Evolutionary conservation across 176 grass and related monocot genomes (phyloP).

Genomic region (Musa schizocarpa): DNA sequence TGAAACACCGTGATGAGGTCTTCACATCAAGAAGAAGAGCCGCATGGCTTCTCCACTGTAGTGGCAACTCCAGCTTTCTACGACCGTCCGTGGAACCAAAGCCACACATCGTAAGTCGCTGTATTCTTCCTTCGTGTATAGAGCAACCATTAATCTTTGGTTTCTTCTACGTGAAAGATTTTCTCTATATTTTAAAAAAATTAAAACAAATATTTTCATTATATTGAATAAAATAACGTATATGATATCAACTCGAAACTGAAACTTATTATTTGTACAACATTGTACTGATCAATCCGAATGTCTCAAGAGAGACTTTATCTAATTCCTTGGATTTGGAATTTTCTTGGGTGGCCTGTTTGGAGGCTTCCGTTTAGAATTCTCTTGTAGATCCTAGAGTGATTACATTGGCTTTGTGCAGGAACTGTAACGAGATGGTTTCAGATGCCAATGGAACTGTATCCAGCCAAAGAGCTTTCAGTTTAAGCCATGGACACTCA

Average conservation of each 20-base stretch:
- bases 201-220: too few species aligned
- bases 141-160: neutral
- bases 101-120: constrained; percentile 23
- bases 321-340: constrained; percentile 79
- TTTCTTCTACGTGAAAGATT: neutral
- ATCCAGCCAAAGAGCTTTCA: constrained; percentile 27
- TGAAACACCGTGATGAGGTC: constrained; percentile 34
- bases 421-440: constrained; percentile 30
- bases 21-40: constrained; percentile 30
- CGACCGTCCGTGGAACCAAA: constrained; percentile 33
- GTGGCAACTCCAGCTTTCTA: constrained; percentile 9
- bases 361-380: constrained; percentile 29
- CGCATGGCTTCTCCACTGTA: constrained; percentile 15
- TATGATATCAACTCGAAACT: too few species aligned
- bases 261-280: too few species aligned
- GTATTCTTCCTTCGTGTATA: too few species aligned
- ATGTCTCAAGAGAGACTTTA: neutral
- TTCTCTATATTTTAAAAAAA: too few species aligned
- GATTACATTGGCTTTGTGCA: constrained; percentile 10
- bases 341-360: constrained; percentile 50
- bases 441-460: constrained; percentile 31
- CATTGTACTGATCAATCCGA: too few species aligned
- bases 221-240: too few species aligned
- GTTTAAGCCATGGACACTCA: constrained; percentile 20
- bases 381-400: constrained; percentile 34